These are phyloP conservation scores for Fusarium algeriense DNA, from an alignment of 2,329 filamentous ascomycete genomes.

Conservation along the genomic window DNA sequence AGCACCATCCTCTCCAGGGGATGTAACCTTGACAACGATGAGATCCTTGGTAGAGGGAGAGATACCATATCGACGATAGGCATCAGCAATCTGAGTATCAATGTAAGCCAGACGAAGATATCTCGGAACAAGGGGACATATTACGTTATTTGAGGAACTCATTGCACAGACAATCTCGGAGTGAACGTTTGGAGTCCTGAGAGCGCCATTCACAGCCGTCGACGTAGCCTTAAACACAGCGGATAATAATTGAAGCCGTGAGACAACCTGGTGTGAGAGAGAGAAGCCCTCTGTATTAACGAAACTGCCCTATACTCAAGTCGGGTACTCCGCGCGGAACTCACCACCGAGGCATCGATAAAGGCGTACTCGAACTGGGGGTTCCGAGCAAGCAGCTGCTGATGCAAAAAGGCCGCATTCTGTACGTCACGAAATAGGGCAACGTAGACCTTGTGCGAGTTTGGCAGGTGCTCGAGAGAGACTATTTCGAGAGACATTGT, in stretches of 20 bases:
- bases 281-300: slow-evolving; percentile 11
- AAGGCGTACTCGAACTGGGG: slow-evolving; percentile 92
- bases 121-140: background rate
- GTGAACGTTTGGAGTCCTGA: slow-evolving; percentile 88
- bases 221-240: slow-evolving; percentile 83
- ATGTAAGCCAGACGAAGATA: slow-evolving; percentile 16
- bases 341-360: slow-evolving; percentile 84
- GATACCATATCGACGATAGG: slow-evolving; percentile 90
- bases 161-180: slow-evolving; percentile 87
- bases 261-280: slow-evolving; percentile 68
- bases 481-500: slow-evolving; percentile 73
- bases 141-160: slow-evolving; percentile 84
- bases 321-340: slow-evolving; percentile 47
- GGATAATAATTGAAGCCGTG: slow-evolving; percentile 77
- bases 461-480: slow-evolving; percentile 79
- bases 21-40: slow-evolving; percentile 84
- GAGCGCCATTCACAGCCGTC: slow-evolving; percentile 67
- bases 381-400: slow-evolving; percentile 88
- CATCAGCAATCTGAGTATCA: slow-evolving; percentile 80
- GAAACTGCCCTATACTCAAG: slow-evolving; percentile 6
- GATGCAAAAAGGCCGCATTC: slow-evolving; percentile 82
- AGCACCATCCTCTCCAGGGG: slow-evolving; percentile 58
- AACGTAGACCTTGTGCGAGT: slow-evolving; percentile 75
- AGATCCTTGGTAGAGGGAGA: slow-evolving; percentile 76
- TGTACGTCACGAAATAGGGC: slow-evolving; percentile 80